Conservation (phyloP, 257 asterid species). For the Lycium ferocissimum region DNA sequence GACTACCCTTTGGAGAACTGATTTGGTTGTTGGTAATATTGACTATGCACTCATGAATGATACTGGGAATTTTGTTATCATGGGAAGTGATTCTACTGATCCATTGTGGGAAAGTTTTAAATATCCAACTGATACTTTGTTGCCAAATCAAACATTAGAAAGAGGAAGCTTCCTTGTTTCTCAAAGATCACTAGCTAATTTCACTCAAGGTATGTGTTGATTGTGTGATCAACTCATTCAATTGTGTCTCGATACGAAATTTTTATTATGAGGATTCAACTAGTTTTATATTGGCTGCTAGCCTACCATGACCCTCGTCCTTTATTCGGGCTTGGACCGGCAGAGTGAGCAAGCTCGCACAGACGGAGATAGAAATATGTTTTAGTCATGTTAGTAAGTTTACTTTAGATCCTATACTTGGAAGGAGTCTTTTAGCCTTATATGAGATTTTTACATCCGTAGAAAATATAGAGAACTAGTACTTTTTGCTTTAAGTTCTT, state of each 20-base stretch:
- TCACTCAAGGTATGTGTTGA: conserved; percentile 37
- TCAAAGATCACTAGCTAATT: conserved; percentile 35
- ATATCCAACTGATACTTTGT: conserved; percentile 43
- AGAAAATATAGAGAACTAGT: too few species aligned
- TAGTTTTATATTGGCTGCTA: too few species aligned
- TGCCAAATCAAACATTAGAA: conserved; percentile 41
- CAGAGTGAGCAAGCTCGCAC: too few species aligned
- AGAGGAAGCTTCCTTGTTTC: conserved; percentile 27
- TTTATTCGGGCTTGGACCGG: too few species aligned
- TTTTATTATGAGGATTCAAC: too few species aligned
- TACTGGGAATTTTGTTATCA: conserved; percentile 60
- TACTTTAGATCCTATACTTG: too few species aligned
- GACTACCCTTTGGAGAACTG: conserved; percentile 35
- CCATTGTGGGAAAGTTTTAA: conserved; percentile 59
- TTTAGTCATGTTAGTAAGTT: too few species aligned
- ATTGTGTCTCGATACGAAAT: background rate
- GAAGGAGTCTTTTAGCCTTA: too few species aligned
- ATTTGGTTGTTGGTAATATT: conserved; percentile 4
- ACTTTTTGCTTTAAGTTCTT: too few species aligned
- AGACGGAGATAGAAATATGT: too few species aligned
- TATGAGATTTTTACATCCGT: too few species aligned
- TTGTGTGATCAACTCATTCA: background rate
- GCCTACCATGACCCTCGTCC: too few species aligned
- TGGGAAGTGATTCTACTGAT: conserved; percentile 25
- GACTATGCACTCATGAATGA: conserved; percentile 54